A percentile compares a stretch with the other conserved stretches of the same genome.
Evolutionary conservation across 2,329 filamentous ascomycete species (phyloP).

Genomic region (Aspergillus pseudoterreus): DNA sequence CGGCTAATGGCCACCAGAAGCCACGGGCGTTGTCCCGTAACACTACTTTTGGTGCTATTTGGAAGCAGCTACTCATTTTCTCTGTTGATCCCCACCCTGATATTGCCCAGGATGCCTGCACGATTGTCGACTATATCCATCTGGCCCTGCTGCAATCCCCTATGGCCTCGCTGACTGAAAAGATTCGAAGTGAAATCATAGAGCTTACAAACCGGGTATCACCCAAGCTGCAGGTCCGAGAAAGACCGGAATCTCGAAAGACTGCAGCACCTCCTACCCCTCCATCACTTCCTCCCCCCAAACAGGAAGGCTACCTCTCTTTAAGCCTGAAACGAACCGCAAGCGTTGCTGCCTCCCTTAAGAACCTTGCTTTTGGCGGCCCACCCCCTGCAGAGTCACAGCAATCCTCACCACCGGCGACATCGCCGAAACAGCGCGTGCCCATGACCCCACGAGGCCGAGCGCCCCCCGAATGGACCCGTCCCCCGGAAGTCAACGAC

Average conservation of each 20-base stretch:
- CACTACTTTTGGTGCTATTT: conserved; percentile 87
- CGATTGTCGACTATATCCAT: conserved; percentile 85
- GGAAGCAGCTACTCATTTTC: conserved; percentile 88
- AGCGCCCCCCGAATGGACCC: conserved; percentile 55
- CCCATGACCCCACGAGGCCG: conserved; percentile 48
- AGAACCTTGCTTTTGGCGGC: conserved; percentile 56
- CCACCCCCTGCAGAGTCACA: conserved; percentile 31
- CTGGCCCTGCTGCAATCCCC: conserved; percentile 72
- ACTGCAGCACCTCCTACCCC: conserved; percentile 43
- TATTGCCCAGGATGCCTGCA: conserved; percentile 76
- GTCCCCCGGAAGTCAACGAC: conserved; percentile 74
- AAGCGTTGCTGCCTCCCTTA: conserved; percentile 62
- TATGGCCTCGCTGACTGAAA: conserved; percentile 66
- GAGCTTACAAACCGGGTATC: conserved; percentile 31
- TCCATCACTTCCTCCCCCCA: conserved; percentile 47
- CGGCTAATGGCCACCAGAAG: conserved; percentile 23
- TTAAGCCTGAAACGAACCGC: conserved; percentile 60
- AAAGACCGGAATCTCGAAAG: conserved; percentile 33
- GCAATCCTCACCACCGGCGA: conserved; percentile 20
- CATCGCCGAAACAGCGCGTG: conserved; percentile 29
- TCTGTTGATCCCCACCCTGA: conserved; percentile 94
- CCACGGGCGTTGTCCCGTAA: conserved; percentile 61
- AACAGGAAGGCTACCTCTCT: conserved; percentile 59
- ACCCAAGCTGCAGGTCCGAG: conserved; percentile 37
- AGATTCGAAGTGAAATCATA: conserved; percentile 64